Percentiles rank a stretch among this genome's conserved stretches.
Evolutionary conservation across 1,139 yeast species (phyloP).

Genomic region (Debaryomycetaceae sp.): DNA sequence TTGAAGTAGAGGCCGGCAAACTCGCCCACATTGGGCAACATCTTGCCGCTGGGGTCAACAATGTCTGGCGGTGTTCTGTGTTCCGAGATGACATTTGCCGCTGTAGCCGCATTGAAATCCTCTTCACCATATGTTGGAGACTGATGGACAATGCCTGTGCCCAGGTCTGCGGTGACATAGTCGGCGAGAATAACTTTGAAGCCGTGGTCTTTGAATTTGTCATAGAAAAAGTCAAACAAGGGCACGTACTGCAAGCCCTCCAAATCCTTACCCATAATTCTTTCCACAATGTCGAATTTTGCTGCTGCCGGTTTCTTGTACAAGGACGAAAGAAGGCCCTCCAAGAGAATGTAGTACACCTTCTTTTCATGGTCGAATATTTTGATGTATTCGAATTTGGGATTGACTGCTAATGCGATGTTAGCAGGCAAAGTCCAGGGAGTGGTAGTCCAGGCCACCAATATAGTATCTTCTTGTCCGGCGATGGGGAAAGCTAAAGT

Average conservation of each 20-base stretch:
- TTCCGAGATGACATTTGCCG: conserved; percentile 63
- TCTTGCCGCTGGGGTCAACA: conserved; percentile 82
- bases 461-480: conserved; percentile 67
- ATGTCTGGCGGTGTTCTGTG: conserved; percentile 79
- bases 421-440: conserved; percentile 99
- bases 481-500: conserved; percentile 80
- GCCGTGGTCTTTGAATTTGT: conserved; percentile 62
- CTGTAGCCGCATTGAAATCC: conserved; percentile 79
- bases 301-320: conserved; percentile 94
- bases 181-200: conserved; percentile 74
- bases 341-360: conserved; percentile 71
- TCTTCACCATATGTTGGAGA: conserved; percentile 99
- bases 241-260: conserved; percentile 77
- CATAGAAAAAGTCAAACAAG: conserved; percentile 69
- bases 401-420: conserved; percentile 84
- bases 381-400: conserved; percentile 83
- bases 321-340: conserved; percentile 65
- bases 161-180: conserved; percentile 86
- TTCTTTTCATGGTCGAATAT: conserved; percentile 82
- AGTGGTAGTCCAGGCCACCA: conserved; percentile 98
- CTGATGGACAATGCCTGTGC: conserved; percentile 99
- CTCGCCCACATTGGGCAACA: conserved; percentile 63
- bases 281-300: conserved; percentile 73
- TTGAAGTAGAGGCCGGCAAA: conserved; percentile 82
- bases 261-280: conserved; percentile 66